Evolutionary conservation across 2,329 filamentous ascomycete species (phyloP), one percentile per base, ranked within the genome.

Genomic region (Tolypocladium cylindrosporum): DNA sequence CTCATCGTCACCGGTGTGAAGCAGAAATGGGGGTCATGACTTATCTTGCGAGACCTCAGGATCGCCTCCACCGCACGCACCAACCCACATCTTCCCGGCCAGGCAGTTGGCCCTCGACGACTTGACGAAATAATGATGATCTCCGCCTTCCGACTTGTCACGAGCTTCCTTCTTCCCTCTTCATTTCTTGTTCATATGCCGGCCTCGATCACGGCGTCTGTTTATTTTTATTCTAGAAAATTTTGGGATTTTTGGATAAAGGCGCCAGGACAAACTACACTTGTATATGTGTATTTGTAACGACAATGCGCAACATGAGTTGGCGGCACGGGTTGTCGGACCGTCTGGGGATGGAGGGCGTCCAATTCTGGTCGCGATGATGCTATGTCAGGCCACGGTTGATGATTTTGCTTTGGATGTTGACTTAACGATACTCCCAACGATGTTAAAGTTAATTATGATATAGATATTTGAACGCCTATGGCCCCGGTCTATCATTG

Each of bases 1-100:
- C 74, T 85, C 54, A 74, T 76, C 21, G 74, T 84, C 27, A 69
- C 84, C 19, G 80, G 81, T 52, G 71, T 79, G n/a, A 72, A 71
- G 55, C 73, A 83, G 61, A 73, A 74, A 58, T 84, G 80, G 80
- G 73, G 58, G 40, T 57, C 50, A 50, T 61, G 55, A 60, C 27
- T 65, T 36, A 42, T 21, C 24, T 43, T 56, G 2, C 60, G 63
- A 41, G 40, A 58, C 54, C 16, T 34, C 41, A 43, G 57, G 5
- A 19, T 21, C 9, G 16, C 27, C 16, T 34, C 4, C 45, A 19
- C 27, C 16, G 3, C 27, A n/a, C 16, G 3, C 27, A 50, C 27
- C 8, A 34, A 34, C 34, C 1, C 11, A 5, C 9, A 5, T 13
- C 16, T n/a, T 36, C 27, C 8, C 16, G 48, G 48, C 48, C 19